phyloP scores from a whole-genome alignment of 164 flowering plant species.

The Stephania yunnanensis region DNA sequence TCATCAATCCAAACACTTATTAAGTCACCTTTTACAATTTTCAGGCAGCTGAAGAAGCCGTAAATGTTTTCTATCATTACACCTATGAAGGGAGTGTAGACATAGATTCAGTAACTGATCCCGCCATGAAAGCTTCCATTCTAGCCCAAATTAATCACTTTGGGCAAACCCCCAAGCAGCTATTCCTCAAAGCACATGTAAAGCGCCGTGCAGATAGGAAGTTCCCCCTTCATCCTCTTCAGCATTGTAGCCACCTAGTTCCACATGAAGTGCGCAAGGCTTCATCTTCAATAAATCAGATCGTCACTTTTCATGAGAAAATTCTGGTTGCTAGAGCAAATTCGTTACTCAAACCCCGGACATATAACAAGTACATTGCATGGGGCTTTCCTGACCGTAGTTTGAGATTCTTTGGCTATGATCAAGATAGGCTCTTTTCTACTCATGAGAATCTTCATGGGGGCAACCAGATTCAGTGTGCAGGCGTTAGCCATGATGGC shows the following conservation, averaged over 20 bases:
- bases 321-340: slow-evolving; percentile 71
- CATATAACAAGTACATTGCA: slow-evolving; percentile 72
- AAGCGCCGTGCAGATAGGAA: slow-evolving; percentile 74
- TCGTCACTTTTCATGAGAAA: slow-evolving; percentile 60
- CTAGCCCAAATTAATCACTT: slow-evolving; percentile 97
- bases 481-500: slow-evolving; percentile 85
- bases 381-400: slow-evolving; percentile 99
- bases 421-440: slow-evolving; percentile 83
- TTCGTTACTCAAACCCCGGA: slow-evolving; percentile 73
- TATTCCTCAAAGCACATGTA: slow-evolving; percentile 78
- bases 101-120: slow-evolving; percentile 89
- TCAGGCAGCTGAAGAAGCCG: slow-evolving; percentile 97
- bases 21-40: slow-evolving; percentile 8
- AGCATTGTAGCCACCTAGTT: slow-evolving; percentile 52
- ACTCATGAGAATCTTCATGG: slow-evolving; percentile 96
- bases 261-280: slow-evolving; percentile 67
- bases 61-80: slow-evolving; percentile 96
- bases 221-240: slow-evolving; percentile 71
- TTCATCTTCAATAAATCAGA: slow-evolving; percentile 52
- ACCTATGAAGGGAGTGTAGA: slow-evolving; percentile 99
- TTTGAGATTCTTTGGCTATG: slow-evolving; percentile 81
- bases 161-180: slow-evolving; percentile 97
- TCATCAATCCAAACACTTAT: neutral
- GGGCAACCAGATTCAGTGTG: slow-evolving; percentile 85
- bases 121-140: slow-evolving; percentile 98